These are phyloP conservation scores for Grigorovia humatica DNA, from an alignment of 805 yeast genomes.

Conservation along the genomic window DNA sequence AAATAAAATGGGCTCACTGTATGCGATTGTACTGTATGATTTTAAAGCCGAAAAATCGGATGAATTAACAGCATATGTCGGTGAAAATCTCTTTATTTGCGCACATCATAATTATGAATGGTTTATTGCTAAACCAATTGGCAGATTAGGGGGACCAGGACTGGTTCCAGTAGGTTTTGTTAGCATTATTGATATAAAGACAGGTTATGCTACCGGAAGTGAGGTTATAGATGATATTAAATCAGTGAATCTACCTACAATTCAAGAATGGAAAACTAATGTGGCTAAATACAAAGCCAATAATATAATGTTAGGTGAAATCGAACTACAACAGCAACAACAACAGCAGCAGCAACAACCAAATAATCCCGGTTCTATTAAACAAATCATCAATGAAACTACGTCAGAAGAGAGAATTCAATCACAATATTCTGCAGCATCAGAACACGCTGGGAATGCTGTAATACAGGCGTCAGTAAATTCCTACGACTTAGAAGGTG, in stretches of 20 bases:
- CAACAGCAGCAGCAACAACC: neutral
- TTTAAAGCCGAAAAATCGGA: constrained; percentile 70
- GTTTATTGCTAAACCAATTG: constrained; percentile 96
- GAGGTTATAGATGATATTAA: constrained; percentile 49
- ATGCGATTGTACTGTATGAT: constrained; percentile 79
- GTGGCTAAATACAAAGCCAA: constrained; percentile 90
- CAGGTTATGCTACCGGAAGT: constrained; percentile 48
- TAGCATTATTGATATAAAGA: constrained; percentile 67
- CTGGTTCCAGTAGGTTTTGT: constrained; percentile 87
- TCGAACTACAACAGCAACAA: constrained; percentile 28
- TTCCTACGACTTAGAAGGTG: constrained; percentile 68
- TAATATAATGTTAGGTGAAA: constrained; percentile 60
- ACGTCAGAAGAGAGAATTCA: neutral
- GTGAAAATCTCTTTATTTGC: constrained; percentile 84
- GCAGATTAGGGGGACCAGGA: constrained; percentile 94
- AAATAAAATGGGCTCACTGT: constrained; percentile 38
- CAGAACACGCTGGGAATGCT: constrained; percentile 2
- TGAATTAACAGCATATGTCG: constrained; percentile 73
- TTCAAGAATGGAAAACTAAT: constrained; percentile 88
- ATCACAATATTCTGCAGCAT: neutral
- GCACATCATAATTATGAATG: constrained; percentile 96
- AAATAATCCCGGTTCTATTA: neutral
- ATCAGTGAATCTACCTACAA: constrained; percentile 71
- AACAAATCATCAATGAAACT: neutral
- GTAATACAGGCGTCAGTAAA: constrained; percentile 56